These are phyloP conservation scores for Elsinoe necatrix DNA, from an alignment of 2,329 filamentous ascomycete species.

Conservation along the genomic window DNA sequence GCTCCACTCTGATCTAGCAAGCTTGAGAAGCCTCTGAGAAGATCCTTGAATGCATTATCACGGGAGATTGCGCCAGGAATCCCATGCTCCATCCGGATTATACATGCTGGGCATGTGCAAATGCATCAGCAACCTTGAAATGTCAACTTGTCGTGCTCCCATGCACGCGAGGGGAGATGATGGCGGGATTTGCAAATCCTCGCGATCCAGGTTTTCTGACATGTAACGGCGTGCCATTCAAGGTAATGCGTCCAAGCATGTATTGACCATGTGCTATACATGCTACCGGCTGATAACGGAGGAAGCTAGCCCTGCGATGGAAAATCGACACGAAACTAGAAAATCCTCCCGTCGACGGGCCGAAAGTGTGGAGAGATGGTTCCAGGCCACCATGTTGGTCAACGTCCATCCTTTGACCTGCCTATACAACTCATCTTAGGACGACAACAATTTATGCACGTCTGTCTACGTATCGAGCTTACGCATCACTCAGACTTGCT, in stretches of 20 bases:
- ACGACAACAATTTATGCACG: not conserved
- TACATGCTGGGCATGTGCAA: not conserved
- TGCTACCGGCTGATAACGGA: not conserved
- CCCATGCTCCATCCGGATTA: not conserved
- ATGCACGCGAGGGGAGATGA: not conserved
- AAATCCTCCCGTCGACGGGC: not conserved
- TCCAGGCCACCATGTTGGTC: not conserved
- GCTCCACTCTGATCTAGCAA: not conserved
- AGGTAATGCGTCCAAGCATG: conserved; percentile 3
- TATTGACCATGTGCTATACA: not conserved
- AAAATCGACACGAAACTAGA: not conserved
- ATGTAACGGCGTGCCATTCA: not conserved
- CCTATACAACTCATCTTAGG: not conserved
- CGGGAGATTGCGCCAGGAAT: not conserved
- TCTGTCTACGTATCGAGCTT: not conserved
- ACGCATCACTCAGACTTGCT: too few species aligned
- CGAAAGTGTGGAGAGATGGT: conserved; percentile 3
- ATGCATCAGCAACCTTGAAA: not conserved
- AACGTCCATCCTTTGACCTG: not conserved
- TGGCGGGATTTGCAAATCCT: not conserved
- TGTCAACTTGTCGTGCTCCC: not conserved
- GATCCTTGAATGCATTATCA: not conserved
- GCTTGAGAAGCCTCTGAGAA: not conserved
- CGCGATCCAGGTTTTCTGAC: not conserved
- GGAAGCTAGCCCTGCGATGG: not conserved